These are phyloP conservation scores for Piloderma croceum DNA, from an alignment of 768 basidiomycete genomes.

Conservation along the genomic window DNA sequence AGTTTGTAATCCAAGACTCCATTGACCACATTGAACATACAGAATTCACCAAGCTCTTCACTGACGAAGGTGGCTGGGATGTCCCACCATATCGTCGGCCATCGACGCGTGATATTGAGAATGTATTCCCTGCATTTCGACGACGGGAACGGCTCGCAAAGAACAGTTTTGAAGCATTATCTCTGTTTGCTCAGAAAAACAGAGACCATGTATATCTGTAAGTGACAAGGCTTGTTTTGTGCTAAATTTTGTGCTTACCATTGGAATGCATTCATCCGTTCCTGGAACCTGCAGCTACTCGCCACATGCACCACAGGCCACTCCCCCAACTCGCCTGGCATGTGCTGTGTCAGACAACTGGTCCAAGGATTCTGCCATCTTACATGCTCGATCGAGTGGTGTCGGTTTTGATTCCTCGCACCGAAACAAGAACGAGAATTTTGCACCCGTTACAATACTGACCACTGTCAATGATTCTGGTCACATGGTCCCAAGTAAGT, in stretches of 20 bases:
- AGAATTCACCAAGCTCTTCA: too few relatives aligned
- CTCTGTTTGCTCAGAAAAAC: slow-evolving; percentile 8
- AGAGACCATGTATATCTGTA: slow-evolving; percentile 10
- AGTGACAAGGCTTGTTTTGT: too few relatives aligned
- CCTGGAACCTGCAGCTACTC: slow-evolving; percentile 5
- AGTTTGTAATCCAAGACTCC: too few relatives aligned
- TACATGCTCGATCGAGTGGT: background rate
- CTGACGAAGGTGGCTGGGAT: too few relatives aligned
- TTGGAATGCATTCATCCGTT: too few relatives aligned
- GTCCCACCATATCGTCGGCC: slow-evolving; percentile 4
- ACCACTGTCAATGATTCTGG: slow-evolving; percentile 4
- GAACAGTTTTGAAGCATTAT: slow-evolving; percentile 7
- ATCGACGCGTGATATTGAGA: slow-evolving; percentile 2
- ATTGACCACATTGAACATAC: too few relatives aligned
- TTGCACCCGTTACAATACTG: slow-evolving; percentile 11
- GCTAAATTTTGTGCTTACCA: too few relatives aligned
- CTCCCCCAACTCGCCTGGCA: slow-evolving; percentile 3
- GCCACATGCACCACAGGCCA: background rate
- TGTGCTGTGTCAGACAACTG: slow-evolving; percentile 5
- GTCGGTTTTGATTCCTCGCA: slow-evolving; percentile 8
- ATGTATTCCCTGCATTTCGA: slow-evolving; percentile 3
- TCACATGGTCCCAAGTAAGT: slow-evolving; percentile 11
- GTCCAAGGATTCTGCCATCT: slow-evolving; percentile 1
- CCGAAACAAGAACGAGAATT: slow-evolving; percentile 14
- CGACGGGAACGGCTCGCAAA: slow-evolving; percentile 5